Evolutionary conservation across 1,139 yeast species (phyloP), one percentile per base, ranked within the genome.

Genomic region (Lodderomyces pseudojiufengensis): DNA sequence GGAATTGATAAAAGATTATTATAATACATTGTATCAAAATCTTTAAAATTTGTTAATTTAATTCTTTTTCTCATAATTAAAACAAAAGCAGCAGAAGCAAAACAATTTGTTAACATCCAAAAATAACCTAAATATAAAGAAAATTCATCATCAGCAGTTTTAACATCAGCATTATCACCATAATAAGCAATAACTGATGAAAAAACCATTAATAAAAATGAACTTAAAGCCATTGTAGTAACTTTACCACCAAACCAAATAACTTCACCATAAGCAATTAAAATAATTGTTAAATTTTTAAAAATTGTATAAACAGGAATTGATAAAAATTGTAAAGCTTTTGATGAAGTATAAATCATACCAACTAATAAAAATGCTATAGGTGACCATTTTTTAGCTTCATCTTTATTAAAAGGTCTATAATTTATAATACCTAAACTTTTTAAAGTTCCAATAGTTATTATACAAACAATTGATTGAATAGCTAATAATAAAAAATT

Each of bases 191-290:
- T 84, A 28, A 92, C 77, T 10, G 97, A 86, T 8, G 97, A 88
- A 39, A 90, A 70, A 38, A 94, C 96, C 95, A 92, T 92, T 61
- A 92, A 72, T 38, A 78, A 55, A 62, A 94, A 92, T 2, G 97
- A 84, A 34, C 86, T 80, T 46, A 92, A 71, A 36, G 95, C 90
- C 94, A 90, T 82, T 32, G 92, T 65, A 38, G 96, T 81, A 52
- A 92, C 97, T 43, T 73, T 69, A 47, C 97, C 97, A 43, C 97
- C 96, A 55, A 92, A 92, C 95, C 97, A 92, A 47, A 94, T 54
- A 31, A 90, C 97, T 68, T 92, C 98, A 67, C 97, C 97, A 59
- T 92, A 92, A 32, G 98, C 98, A 61, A 92, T 92, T 59, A 92
- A 72, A 51, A 92, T 92, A 56, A 92, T 92, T 44, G 98, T 92